Evolutionary conservation across 2,329 filamentous ascomycete genomes (phyloP).

Genomic region (Sclerotinia glacialis): DNA sequence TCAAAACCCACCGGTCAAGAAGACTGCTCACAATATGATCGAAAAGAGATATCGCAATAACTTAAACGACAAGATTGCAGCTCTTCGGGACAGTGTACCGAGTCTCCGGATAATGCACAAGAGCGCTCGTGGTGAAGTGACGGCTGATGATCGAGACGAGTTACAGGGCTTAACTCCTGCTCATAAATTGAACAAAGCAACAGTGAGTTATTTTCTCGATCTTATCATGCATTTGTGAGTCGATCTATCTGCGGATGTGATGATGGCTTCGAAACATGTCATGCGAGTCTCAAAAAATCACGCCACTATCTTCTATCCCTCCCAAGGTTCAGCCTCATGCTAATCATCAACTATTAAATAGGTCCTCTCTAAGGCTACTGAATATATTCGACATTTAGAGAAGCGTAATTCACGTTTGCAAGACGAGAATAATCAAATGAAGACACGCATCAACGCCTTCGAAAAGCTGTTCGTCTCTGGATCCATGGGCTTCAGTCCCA

Average conservation of each 20-base stretch:
- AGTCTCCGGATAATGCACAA: slow-evolving; percentile 82
- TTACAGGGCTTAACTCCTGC: slow-evolving; percentile 78
- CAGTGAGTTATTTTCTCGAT: slow-evolving; percentile 48
- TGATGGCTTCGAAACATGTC: slow-evolving; percentile 11
- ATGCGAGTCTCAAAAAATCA: slow-evolving; percentile 23
- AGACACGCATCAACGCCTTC: slow-evolving; percentile 70
- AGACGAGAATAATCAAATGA: slow-evolving; percentile 78
- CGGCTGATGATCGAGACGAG: slow-evolving; percentile 73
- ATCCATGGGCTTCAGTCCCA: slow-evolving; percentile 59
- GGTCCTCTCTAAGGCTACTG: slow-evolving; percentile 86
- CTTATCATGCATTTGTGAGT: background rate
- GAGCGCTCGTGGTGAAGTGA: slow-evolving; percentile 64
- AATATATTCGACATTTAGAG: slow-evolving; percentile 92
- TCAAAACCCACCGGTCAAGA: slow-evolving; percentile 65
- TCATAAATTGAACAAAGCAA: slow-evolving; percentile 97
- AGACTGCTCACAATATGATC: slow-evolving; percentile 97
- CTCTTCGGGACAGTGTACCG: slow-evolving; percentile 85
- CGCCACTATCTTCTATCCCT: slow-evolving; percentile 1
- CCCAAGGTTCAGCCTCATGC: background rate
- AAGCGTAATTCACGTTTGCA: slow-evolving; percentile 80
- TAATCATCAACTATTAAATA: slow-evolving; percentile 24
- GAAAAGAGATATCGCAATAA: slow-evolving; percentile 97
- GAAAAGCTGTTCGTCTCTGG: slow-evolving; percentile 77
- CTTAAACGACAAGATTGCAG: slow-evolving; percentile 94
- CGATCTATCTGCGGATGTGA: slow-evolving; percentile 10